Base-by-base conservation (phyloP, 352 stramenopile species). In the Globisporangium solare region DNA sequence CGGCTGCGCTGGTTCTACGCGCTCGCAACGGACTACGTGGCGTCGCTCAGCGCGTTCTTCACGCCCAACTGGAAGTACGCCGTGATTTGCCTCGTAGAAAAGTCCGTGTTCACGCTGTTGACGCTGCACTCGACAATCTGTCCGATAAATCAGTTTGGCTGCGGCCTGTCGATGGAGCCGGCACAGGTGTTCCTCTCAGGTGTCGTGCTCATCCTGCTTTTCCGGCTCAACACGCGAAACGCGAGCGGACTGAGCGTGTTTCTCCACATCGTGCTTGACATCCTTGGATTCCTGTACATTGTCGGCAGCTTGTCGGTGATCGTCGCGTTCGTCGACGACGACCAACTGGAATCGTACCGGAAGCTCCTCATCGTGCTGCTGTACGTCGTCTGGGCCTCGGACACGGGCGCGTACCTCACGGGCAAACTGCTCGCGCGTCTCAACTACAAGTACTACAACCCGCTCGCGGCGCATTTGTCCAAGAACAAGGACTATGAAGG, bases 401-500 rank as follows among this genome's bases (percentile, higher is more conserved):
- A 98, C 70, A 93, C 97, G 0, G 92, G 92, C 43, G 95, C 94
- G 10, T 99, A 98, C 71, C 85, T 98, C 53, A 87, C 84, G 5
- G 95, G 95, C 24, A 88, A 96, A 35, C 63, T 87, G 35, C 91
- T 96, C 54, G 86, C 89, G 43, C 75, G 79, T n/a, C 86, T 92
- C 12, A 84, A 96, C 45, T 83, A 98, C 40, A 74, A 76, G 21
- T 71, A 74, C 17, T 85, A 97, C 35, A 88, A 94, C 51, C 76
- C 78, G 4, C 79, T 95, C 13, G 94, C 93, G 11, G 80, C 88
- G 0, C 89, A 92, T 40, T 62, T 97, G 31, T 97, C 87, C 47
- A 95, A 96, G 37, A 98, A 98, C 74, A 98, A 98, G 64, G 96
- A 97, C 48, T 88, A 98, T 20, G 95, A 98, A 76, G 95, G 95